Conservation (phyloP, 2,329 filamentous ascomycete species). For the Blumeria hordei region DNA sequence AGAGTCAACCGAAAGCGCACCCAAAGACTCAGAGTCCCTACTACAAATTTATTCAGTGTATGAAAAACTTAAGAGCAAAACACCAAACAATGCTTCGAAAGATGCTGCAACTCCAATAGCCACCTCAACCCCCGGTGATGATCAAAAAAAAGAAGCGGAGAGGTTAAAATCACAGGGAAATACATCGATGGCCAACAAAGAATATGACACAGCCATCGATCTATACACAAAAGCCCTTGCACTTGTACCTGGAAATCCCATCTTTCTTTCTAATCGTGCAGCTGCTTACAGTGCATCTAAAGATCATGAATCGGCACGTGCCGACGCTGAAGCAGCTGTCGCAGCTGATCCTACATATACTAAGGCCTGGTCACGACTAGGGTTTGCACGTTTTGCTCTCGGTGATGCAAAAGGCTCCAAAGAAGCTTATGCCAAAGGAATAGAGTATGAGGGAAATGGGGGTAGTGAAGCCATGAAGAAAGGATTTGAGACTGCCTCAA, state of each 20-base stretch:
- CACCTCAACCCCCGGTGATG: constrained; percentile 16
- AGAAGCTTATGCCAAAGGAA: constrained; percentile 83
- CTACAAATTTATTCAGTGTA: constrained; percentile 85
- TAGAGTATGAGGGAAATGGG: constrained; percentile 80
- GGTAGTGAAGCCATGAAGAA: constrained; percentile 96
- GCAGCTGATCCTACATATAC: constrained; percentile 78
- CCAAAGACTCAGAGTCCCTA: constrained; percentile 68
- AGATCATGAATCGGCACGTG: constrained; percentile 61
- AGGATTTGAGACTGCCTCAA: constrained; percentile 82
- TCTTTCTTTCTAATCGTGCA: constrained; percentile 93
- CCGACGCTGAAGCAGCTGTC: constrained; percentile 79
- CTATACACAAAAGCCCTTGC: constrained; percentile 71
- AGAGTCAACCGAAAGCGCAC: constrained; percentile 55
- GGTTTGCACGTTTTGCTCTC: constrained; percentile 73
- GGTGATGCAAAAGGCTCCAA: constrained; percentile 79
- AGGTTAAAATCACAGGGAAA: constrained; percentile 77
- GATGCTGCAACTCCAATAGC: constrained; percentile 4
- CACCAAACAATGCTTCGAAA: constrained; percentile 17
- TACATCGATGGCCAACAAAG: constrained; percentile 81
- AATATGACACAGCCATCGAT: constrained; percentile 62
- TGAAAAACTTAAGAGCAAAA: constrained; percentile 42
- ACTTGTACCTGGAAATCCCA: constrained; percentile 64
- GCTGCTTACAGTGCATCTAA: constrained; percentile 71
- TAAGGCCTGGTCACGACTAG: constrained; percentile 88
- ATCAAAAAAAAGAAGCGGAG: constrained; percentile 60